phyloP scores from a whole-genome alignment of 2,329 filamentous ascomycete genomes.

The Penicillium griseofulvum region DNA sequence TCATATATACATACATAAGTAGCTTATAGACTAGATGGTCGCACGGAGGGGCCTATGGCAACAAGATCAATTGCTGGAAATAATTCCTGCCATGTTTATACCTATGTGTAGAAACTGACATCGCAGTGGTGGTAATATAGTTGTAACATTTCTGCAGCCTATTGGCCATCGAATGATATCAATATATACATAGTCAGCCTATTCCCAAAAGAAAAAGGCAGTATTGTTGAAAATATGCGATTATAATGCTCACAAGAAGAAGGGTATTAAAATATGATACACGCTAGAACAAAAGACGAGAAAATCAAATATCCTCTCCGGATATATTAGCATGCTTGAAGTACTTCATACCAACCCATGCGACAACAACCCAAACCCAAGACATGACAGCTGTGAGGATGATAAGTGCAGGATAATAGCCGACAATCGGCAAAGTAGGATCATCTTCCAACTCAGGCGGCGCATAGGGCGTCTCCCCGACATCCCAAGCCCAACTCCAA shows the following conservation, averaged over 20 bases:
- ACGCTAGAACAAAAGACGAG: background rate
- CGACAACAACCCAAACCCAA: conserved; percentile 97
- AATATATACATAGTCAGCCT: background rate
- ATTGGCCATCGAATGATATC: background rate
- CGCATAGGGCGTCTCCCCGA: conserved; percentile 91
- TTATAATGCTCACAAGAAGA: background rate
- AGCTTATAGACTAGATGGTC: background rate
- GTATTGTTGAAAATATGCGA: background rate
- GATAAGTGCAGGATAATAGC: conserved; percentile 93
- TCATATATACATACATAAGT: background rate
- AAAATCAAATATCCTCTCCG: conserved; percentile 50
- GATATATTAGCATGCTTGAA: conserved; percentile 95
- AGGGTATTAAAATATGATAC: conserved; percentile 1
- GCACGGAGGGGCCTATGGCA: background rate
- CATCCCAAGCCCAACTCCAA: conserved; percentile 99
- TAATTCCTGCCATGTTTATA: background rate
- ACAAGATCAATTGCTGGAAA: background rate
- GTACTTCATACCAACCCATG: conserved; percentile 99
- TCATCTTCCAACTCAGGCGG: conserved; percentile 95
- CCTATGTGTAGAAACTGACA: background rate
- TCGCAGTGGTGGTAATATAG: background rate
- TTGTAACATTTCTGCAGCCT: background rate
- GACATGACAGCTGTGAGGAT: conserved; percentile 94
- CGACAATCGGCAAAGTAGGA: conserved; percentile 87
- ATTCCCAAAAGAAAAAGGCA: background rate